Conservation (phyloP, 2,329 filamentous ascomycete species). For the Colletotrichum tamarilloi region DNA sequence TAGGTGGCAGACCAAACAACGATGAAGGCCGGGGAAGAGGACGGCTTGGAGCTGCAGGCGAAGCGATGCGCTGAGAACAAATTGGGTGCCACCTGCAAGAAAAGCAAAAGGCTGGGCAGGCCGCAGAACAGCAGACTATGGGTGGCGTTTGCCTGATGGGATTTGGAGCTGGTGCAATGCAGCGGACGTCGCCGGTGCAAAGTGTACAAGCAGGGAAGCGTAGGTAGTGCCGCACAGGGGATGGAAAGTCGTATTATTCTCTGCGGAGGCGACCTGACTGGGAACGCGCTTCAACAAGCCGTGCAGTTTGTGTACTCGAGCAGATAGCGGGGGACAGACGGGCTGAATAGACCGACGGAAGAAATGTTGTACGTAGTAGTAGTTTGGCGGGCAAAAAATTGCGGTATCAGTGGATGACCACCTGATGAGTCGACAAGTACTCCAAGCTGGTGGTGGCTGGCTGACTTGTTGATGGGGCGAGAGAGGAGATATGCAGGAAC, state of each 20-base stretch:
- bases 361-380: not conserved
- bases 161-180: slow-evolving; percentile 11
- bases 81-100: not conserved
- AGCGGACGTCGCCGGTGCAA: slow-evolving; percentile 11
- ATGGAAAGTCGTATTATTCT: not conserved
- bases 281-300: not conserved
- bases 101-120: slow-evolving; percentile 3
- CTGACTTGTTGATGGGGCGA: not conserved
- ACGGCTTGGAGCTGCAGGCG: not conserved
- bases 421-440: not conserved
- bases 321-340: not conserved
- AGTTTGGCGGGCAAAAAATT: not conserved
- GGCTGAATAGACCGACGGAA: not conserved
- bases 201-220: slow-evolving; percentile 1
- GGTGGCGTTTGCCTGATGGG: slow-evolving; percentile 13
- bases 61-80: not conserved
- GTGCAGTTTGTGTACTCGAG: not conserved
- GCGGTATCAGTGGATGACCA: slow-evolving; percentile 20
- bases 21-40: not conserved
- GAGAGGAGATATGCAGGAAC: not conserved
- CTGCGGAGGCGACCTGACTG: not conserved
- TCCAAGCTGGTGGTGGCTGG: not conserved
- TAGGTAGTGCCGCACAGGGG: slow-evolving; percentile 7
- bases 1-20: not conserved
- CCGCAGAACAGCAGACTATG: slow-evolving; percentile 8